Evolutionary conservation across 192 early-diverging fungal genomes (phyloP), one percentile per base, ranked within the genome.

Genomic region (Chytriomyces confervae): DNA sequence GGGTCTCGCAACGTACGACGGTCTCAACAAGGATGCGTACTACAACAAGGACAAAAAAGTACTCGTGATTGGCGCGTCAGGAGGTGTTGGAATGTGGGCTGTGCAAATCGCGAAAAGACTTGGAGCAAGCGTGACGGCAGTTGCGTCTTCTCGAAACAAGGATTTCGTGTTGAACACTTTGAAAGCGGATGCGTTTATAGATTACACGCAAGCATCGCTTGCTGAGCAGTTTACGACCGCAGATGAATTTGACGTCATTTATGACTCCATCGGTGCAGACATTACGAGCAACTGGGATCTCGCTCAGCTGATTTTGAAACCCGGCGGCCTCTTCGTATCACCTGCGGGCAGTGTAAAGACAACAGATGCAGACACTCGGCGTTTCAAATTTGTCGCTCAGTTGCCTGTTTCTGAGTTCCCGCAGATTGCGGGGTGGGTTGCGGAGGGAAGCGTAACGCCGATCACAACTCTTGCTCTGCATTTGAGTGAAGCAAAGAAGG

Each of bases 51-150:
- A 64, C 7, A 70, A 81, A 62, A n/a, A 51, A 20, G 76, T 81
- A 4, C 79, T 81, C n/a, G 66, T 81, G 46, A 61, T 81, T 51
- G 79, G 79, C 5, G 79, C 79, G 2, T 80, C 78, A n/a, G 79
- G 79, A 18, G 79, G 79, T 70, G 79, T 81, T 23, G 73, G 73
- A 13, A 62, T 61, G 18, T 72, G 51, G n/a, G 51, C 70, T 8
- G 62, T 70, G 5, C 46, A 76, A 48, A 70, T 76, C 70, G 74
- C 74, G 44, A 77, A 77, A 60, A 61, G 23, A 23, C 60, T 71
- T 20, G 76, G 76, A 23, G 76, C 76, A 7, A 60, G 50, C 5
- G 76, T 77, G 2, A 50, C 43, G 1, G 76, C 50, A 3, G 67
- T 77, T 36, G 66, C 67, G 36, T 77, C 27, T 36, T 36, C 29